Conservation (phyloP, 371 early-diverging fungal genomes). For the Mortierella sp. region DNA sequence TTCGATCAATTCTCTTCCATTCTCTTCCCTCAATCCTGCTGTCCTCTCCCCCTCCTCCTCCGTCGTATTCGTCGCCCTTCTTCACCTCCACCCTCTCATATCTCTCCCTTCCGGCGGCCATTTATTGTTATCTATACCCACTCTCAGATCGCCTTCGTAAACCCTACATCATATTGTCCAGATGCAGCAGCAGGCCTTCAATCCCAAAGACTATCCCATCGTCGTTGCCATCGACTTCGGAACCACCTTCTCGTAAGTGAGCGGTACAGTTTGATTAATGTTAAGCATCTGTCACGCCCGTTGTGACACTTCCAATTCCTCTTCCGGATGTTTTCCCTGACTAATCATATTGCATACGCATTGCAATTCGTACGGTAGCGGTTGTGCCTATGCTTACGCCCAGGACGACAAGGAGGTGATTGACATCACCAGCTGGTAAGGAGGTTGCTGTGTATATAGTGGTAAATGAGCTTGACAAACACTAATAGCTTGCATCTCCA, state of each 20-base stretch:
- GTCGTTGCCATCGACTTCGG: slow-evolving; percentile 66
- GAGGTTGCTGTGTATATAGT: no score
- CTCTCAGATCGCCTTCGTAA: no score
- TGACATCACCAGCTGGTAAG: slow-evolving; percentile 70
- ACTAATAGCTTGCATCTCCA: no score
- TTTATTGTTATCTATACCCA: no score
- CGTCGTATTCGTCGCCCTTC: not conserved
- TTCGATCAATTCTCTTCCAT: not conserved
- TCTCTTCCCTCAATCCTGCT: not conserved
- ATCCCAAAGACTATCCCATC: slow-evolving; percentile 54
- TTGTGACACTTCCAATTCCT: no score
- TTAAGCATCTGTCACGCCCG: no score
- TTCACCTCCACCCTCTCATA: not conserved
- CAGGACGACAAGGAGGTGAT: slow-evolving; percentile 64
- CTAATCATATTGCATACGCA: not conserved
- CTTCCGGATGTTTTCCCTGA: not conserved
- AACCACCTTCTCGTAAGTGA: slow-evolving; percentile 66
- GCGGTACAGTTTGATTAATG: no score
- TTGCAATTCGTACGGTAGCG: slow-evolving; percentile 38
- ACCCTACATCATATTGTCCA: no score
- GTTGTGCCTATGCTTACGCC: slow-evolving; percentile 72
- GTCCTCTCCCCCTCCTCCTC: not conserved
- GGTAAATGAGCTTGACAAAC: no score
- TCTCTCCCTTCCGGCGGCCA: not conserved
- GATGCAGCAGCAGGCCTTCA: slow-evolving; percentile 49